Evolutionary conservation across 2,329 filamentous ascomycete genomes (phyloP).

Genomic region (Trichophyton benhamiae): DNA sequence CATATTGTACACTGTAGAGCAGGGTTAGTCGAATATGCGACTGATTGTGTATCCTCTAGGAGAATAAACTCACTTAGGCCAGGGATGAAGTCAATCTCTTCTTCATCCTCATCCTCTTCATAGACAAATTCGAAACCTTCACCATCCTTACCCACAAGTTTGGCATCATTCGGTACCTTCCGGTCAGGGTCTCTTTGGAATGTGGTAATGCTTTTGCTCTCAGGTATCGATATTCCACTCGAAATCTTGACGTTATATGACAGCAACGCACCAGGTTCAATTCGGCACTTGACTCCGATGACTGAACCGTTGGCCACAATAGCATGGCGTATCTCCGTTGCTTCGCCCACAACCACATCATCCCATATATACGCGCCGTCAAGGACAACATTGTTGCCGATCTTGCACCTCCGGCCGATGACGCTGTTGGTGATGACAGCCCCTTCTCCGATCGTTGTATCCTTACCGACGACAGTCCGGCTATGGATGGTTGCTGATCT

Average conservation of each 20-base stretch:
- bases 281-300: slow-evolving; percentile 56
- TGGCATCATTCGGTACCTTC: slow-evolving; percentile 35
- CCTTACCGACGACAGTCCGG: slow-evolving; percentile 62
- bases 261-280: slow-evolving; percentile 63
- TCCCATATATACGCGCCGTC: slow-evolving; percentile 82
- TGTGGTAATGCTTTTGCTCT: slow-evolving; percentile 33
- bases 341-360: slow-evolving; percentile 63
- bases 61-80: slow-evolving; percentile 7
- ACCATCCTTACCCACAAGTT: slow-evolving; percentile 46
- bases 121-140: slow-evolving; percentile 54
- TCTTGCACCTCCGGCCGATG: slow-evolving; percentile 71
- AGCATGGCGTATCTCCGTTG: slow-evolving; percentile 55
- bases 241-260: slow-evolving; percentile 65
- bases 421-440: slow-evolving; percentile 61
- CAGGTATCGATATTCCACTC: slow-evolving; percentile 41
- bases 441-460: slow-evolving; percentile 61
- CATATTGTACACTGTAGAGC: slow-evolving; percentile 38
- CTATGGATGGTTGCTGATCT: slow-evolving; percentile 58
- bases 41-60: background rate
- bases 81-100: slow-evolving; percentile 44
- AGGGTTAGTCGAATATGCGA: slow-evolving; percentile 8
- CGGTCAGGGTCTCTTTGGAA: slow-evolving; percentile 35
- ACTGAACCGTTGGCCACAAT: slow-evolving; percentile 62
- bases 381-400: slow-evolving; percentile 72
- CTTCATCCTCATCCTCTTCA: slow-evolving; percentile 52